Evolutionary conservation across 345 rosid species (phyloP).

Genomic region (Brassica napus): DNA sequence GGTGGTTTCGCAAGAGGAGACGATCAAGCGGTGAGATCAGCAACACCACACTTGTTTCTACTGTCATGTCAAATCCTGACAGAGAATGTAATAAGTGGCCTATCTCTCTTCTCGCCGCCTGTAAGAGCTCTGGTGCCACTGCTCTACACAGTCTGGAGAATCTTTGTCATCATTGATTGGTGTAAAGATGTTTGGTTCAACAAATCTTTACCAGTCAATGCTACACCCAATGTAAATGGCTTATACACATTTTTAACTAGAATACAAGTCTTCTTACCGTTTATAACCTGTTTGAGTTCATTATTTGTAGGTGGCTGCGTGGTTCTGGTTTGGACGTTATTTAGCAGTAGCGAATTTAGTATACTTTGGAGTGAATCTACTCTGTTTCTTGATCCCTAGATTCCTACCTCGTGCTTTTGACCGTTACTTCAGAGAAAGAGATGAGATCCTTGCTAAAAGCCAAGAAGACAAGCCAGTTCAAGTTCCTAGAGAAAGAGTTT

Average conservation of each 20-base stretch:
- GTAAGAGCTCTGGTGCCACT: conserved; percentile 83
- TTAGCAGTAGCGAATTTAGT: conserved; percentile 56
- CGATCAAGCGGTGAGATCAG: conserved; percentile 68
- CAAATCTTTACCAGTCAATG: conserved; percentile 58
- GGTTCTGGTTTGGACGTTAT: conserved; percentile 86
- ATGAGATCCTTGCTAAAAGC: conserved; percentile 56
- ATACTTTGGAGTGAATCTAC: conserved; percentile 73
- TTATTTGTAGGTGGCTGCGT: conserved; percentile 46
- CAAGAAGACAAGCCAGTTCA: conserved; percentile 54
- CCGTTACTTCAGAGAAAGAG: conserved; percentile 58
- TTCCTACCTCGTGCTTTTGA: conserved; percentile 86
- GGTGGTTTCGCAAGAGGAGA: conserved; percentile 96
- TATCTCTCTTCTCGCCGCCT: conserved; percentile 77
- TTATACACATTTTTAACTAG: not conserved
- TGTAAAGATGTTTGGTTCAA: conserved; percentile 64
- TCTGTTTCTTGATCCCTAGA: conserved; percentile 72
- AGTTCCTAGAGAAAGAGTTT: conserved; percentile 35
- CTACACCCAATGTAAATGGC: conserved; percentile 49
- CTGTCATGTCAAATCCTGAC: conserved; percentile 88
- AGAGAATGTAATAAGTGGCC: conserved; percentile 69
- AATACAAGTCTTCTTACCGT: not conserved
- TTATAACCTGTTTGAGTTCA: too few relatives aligned
- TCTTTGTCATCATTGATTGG: conserved; percentile 76
- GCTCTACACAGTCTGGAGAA: conserved; percentile 73
- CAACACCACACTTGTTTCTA: conserved; percentile 81